Conservation (phyloP, 2,329 filamentous ascomycete species). For the Apiospora malaysiana region DNA sequence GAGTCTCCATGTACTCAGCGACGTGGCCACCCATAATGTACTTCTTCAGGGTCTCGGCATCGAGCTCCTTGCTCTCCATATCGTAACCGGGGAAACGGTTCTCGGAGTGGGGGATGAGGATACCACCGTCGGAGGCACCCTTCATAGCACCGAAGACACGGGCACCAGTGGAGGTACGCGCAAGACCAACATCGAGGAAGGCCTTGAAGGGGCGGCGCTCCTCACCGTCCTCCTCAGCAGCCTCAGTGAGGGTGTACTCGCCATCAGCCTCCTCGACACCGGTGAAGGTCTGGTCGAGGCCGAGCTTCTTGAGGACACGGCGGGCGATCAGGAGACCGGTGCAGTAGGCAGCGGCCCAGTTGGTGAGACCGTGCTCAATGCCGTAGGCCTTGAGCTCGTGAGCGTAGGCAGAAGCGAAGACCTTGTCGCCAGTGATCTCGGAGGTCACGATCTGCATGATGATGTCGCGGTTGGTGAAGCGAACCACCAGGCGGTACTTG, state of each 20-base stretch:
- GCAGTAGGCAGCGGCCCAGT: conserved; percentile 98
- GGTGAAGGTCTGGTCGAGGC: conserved; percentile 87
- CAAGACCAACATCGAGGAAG: conserved; percentile 96
- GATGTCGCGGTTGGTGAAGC: conserved; percentile 99
- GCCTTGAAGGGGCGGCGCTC: conserved; percentile 99
- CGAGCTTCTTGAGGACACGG: conserved; percentile 96
- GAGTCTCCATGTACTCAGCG: conserved; percentile 99
- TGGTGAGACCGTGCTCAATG: conserved; percentile 98
- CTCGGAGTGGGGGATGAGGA: conserved; percentile 97
- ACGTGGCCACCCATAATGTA: conserved; percentile 99
- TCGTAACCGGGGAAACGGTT: conserved; percentile 99
- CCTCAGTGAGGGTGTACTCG: conserved; percentile 96
- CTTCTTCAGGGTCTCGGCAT: conserved; percentile 94
- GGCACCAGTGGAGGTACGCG: conserved; percentile 96
- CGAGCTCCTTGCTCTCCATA: conserved; percentile 96
- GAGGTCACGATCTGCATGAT: conserved; percentile 96
- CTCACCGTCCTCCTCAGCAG: conserved; percentile 85
- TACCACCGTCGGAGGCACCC: conserved; percentile 97
- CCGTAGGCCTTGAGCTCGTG: conserved; percentile 99
- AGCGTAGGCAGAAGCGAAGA: conserved; percentile 89
- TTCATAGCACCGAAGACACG: conserved; percentile 99
- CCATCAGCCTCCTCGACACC: conserved; percentile 98
- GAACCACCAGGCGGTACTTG: conserved; percentile 99
- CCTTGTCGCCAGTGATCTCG: conserved; percentile 97
- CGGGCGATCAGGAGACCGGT: conserved; percentile 97